Conservation (phyloP, 495 filamentous ascomycete genomes). For the Pseudomonodictys pantanalensis region DNA sequence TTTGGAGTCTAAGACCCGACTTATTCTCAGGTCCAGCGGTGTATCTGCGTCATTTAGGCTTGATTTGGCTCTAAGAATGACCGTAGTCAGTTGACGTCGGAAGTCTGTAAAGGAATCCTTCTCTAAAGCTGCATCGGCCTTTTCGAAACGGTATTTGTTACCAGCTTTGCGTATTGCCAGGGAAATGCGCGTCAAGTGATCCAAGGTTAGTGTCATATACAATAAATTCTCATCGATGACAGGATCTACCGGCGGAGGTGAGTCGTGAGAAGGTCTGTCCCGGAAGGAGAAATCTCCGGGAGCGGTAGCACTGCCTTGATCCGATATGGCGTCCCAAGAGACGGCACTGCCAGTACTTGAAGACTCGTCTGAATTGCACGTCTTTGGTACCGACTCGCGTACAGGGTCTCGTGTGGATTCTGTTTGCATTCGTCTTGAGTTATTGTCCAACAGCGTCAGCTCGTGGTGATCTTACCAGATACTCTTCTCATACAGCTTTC, state of each 20-base stretch:
- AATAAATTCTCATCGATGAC: too few species aligned
- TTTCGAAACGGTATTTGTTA: not conserved
- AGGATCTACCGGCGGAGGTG: too few species aligned
- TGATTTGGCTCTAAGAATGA: not conserved
- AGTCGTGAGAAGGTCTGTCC: too few species aligned
- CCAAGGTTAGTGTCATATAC: not conserved
- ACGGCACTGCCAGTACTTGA: too few species aligned
- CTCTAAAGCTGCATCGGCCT: not conserved
- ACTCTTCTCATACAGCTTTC: not conserved
- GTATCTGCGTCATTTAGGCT: not conserved
- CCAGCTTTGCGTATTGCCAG: not conserved
- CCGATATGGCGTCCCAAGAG: too few species aligned
- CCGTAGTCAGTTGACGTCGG: not conserved
- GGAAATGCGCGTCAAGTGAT: not conserved
- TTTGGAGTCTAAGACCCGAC: too few species aligned
- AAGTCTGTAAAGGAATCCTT: not conserved
- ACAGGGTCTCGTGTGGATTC: not conserved
- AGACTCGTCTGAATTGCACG: not conserved
- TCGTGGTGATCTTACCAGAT: not conserved
- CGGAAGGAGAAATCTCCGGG: too few species aligned
- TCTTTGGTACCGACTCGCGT: not conserved
- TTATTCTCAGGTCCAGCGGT: constrained; percentile 18
- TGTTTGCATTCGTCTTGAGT: not conserved
- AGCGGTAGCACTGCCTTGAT: too few species aligned
- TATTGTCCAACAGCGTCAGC: not conserved